phyloP scores from a whole-genome alignment of 441 rosid genomes.

The Syzygium syzygioides region DNA sequence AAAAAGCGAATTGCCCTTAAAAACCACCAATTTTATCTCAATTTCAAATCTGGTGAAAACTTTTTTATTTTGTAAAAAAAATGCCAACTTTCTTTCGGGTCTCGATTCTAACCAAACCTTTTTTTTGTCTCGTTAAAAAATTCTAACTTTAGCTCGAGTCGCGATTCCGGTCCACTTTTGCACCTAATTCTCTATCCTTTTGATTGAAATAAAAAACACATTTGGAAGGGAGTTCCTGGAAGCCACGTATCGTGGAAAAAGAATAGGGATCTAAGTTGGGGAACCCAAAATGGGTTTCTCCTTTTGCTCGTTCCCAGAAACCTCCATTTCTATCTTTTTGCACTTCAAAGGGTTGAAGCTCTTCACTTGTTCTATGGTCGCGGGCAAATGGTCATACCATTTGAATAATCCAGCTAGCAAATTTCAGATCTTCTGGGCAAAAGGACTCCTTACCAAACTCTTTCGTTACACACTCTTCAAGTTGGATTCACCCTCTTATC shows the following conservation, averaged over 20 bases:
- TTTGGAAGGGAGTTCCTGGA: not conserved
- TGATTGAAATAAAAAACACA: not conserved
- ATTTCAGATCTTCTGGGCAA: not conserved
- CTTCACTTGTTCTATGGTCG: not conserved
- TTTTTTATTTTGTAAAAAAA: not conserved
- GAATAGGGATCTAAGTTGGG: not conserved
- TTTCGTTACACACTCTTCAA: not conserved
- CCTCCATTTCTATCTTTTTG: not conserved
- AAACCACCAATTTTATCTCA: not conserved
- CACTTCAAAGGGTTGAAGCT: not conserved
- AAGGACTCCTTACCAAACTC: not conserved
- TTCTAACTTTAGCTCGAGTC: not conserved
- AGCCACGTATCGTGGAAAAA: not conserved
- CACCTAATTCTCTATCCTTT: no score
- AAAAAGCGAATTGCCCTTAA: not conserved
- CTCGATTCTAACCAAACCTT: not conserved
- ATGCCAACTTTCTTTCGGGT: not conserved
- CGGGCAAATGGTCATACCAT: not conserved
- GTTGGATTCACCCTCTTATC: not conserved
- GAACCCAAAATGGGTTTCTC: not conserved
- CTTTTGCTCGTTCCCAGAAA: not conserved
- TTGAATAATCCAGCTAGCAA: not conserved
- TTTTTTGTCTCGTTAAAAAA: not conserved
- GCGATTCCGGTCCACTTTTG: not conserved
- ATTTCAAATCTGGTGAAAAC: not conserved